Evolutionary conservation across 2,329 filamentous ascomycete genomes (phyloP).

Genomic region (Verticillium alfalfae): DNA sequence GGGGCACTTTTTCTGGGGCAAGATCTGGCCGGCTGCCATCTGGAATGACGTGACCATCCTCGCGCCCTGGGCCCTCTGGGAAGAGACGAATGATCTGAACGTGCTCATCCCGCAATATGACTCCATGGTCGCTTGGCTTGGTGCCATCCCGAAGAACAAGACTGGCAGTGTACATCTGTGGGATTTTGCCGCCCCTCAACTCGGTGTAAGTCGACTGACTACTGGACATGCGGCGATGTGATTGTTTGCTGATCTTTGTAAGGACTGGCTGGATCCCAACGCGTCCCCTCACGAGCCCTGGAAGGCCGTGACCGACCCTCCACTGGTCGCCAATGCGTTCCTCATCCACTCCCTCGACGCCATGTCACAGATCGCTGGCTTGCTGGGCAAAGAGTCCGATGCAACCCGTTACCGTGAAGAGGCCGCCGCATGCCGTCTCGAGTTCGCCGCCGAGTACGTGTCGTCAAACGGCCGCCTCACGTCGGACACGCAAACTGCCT

Average conservation of each 20-base stretch:
- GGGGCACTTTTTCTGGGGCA: constrained; percentile 4
- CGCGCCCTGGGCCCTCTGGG: constrained; percentile 4
- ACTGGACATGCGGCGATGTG: not conserved
- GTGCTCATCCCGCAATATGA: constrained; percentile 4
- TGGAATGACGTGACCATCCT: constrained; percentile 8
- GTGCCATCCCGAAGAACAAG: not conserved
- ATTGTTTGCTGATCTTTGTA: not conserved
- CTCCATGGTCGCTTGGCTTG: constrained; percentile 2
- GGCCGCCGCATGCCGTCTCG: not conserved
- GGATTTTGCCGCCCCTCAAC: constrained; percentile 2
- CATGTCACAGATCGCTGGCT: not conserved
- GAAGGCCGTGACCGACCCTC: constrained; percentile 19
- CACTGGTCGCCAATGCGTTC: constrained; percentile 23
- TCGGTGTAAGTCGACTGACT: not conserved
- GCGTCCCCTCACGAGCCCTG: constrained; percentile 20
- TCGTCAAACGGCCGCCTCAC: constrained; percentile 7
- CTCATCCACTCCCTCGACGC: constrained; percentile 13
- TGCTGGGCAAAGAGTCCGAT: not conserved
- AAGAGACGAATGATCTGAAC: constrained; percentile 1
- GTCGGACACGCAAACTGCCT: constrained; percentile 14
- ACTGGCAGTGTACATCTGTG: constrained; percentile 1
- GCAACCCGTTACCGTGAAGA: not conserved
- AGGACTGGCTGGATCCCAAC: constrained; percentile 24
- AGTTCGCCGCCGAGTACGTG: constrained; percentile 17
- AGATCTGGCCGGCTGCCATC: constrained; percentile 10